Evolutionary conservation across 108 stramenopile genomes (phyloP).

Genomic region (Fistulifera pelliculosa): DNA sequence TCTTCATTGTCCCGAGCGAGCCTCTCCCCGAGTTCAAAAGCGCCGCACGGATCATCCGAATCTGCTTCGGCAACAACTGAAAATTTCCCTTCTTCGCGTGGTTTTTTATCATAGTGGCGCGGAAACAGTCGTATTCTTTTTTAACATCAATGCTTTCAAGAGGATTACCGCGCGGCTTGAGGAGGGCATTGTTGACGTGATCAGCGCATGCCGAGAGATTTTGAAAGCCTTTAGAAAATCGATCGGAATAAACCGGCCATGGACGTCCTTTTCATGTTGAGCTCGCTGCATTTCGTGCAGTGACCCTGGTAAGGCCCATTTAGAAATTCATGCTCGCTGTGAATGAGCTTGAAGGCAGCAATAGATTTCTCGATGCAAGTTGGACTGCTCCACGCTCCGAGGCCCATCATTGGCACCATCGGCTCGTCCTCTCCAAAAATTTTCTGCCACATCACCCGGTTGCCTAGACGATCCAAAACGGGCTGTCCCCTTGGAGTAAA

Average conservation of each 20-base stretch:
- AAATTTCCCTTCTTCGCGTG: constrained; percentile 4
- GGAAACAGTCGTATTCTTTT: not conserved
- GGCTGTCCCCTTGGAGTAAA: not conserved
- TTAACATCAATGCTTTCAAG: not conserved
- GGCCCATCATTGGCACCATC: not conserved
- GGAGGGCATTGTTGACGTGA: not conserved
- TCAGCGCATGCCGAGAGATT: not conserved
- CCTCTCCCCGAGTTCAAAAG: not conserved
- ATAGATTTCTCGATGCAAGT: not conserved
- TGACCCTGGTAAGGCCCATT: not conserved
- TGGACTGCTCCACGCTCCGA: constrained; percentile 1
- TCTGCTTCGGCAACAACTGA: not conserved
- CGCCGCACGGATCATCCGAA: not conserved
- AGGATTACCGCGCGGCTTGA: not conserved
- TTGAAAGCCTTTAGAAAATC: too few relatives aligned
- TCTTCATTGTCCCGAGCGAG: not conserved
- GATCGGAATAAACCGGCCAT: too few relatives aligned
- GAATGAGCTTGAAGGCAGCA: not conserved
- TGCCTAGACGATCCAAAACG: not conserved
- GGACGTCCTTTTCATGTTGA: not conserved
- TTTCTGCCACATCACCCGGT: not conserved
- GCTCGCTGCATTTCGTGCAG: too few relatives aligned
- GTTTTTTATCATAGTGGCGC: not conserved
- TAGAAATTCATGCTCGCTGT: not conserved
- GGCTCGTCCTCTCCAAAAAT: not conserved